Percentiles rank a stretch among this genome's conserved stretches.
Evolutionary conservation across 495 filamentous ascomycete species (phyloP).

Genomic region (Trypethelium eluteriae): DNA sequence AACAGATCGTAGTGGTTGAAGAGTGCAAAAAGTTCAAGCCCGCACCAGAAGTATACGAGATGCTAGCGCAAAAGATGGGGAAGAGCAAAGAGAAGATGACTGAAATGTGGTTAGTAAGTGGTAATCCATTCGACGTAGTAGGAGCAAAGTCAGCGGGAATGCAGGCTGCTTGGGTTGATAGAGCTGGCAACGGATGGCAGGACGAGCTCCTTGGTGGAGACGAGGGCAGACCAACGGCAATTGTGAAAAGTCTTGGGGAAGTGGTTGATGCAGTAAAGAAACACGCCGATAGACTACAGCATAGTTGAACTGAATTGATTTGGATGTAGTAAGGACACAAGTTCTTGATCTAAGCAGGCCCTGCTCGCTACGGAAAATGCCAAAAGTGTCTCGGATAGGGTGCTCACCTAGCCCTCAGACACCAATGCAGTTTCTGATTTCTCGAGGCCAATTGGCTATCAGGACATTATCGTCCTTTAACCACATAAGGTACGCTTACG

Average conservation of each 20-base stretch:
- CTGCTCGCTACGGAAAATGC: neutral
- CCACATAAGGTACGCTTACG: too few species aligned
- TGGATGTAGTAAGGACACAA: neutral
- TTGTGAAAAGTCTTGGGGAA: slow-evolving; percentile 45
- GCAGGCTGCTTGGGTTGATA: slow-evolving; percentile 64
- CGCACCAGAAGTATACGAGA: slow-evolving; percentile 52
- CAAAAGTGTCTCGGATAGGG: neutral
- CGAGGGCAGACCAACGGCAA: slow-evolving; percentile 38
- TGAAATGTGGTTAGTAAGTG: slow-evolving; percentile 65
- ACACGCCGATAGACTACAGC: neutral
- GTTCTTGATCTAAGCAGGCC: neutral
- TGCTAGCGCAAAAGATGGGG: slow-evolving; percentile 50
- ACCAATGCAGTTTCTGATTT: too few species aligned
- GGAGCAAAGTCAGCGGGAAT: slow-evolving; percentile 49
- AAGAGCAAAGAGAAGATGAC: slow-evolving; percentile 34
- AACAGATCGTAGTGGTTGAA: slow-evolving; percentile 55
- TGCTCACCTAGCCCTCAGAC: too few species aligned
- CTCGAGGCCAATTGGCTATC: neutral
- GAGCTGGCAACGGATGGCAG: slow-evolving; percentile 46
- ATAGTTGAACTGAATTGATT: neutral
- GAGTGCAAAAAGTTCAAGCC: slow-evolving; percentile 60
- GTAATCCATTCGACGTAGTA: slow-evolving; percentile 76
- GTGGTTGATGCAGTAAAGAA: slow-evolving; percentile 26
- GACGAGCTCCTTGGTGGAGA: slow-evolving; percentile 43
- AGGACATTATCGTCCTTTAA: neutral